Conservation (phyloP, 805 yeast genomes). For the Candida rishiriensis region DNA sequence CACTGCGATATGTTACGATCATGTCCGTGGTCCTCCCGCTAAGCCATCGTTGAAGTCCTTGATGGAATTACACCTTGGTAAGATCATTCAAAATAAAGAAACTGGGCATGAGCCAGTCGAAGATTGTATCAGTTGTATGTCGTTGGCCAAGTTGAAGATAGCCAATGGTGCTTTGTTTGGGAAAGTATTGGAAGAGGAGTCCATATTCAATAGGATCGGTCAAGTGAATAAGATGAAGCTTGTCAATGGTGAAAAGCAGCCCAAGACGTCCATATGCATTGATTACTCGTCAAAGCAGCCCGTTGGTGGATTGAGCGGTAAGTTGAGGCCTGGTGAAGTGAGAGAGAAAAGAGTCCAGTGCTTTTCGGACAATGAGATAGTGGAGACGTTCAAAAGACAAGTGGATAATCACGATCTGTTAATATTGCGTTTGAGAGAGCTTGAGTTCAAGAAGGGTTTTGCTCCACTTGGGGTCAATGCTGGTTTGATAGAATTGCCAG, state of each 20-base stretch:
- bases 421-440: constrained; percentile 53
- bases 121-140: constrained; percentile 78
- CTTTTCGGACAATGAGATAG: constrained; percentile 55
- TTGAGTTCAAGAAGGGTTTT: constrained; percentile 41
- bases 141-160: constrained; percentile 66
- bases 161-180: constrained; percentile 68
- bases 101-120: constrained; percentile 83
- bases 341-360: constrained; percentile 38
- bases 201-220: constrained; percentile 37
- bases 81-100: constrained; percentile 60
- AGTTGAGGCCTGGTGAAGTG: background rate
- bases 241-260: constrained; percentile 20
- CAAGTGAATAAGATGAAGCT: constrained; percentile 18
- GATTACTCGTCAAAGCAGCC: constrained; percentile 16
- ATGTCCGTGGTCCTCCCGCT: constrained; percentile 76
- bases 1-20: constrained; percentile 73
- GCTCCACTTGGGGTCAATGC: background rate
- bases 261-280: constrained; percentile 24
- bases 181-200: constrained; percentile 36
- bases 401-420: constrained; percentile 41
- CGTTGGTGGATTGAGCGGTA: constrained; percentile 12
- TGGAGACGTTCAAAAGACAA: constrained; percentile 36
- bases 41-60: constrained; percentile 75
- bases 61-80: constrained; percentile 49
- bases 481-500: background rate